Base-by-base conservation (phyloP, 1,284 basidiomycete genomes). In the Pholiota adiposa region DNA sequence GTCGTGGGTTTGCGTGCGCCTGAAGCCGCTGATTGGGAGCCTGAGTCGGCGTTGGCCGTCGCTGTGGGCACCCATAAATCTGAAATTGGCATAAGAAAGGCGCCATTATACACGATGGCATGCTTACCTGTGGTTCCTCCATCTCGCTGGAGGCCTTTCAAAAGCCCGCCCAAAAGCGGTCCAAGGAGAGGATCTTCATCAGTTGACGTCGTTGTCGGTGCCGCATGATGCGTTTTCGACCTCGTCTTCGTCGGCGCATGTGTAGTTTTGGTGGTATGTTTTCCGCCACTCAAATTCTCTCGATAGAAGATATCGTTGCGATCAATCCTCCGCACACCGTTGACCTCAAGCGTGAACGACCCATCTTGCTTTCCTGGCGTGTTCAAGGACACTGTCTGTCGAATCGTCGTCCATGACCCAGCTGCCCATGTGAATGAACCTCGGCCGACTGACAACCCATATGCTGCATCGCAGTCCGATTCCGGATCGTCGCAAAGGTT, bases 381-480 rank as follows among this genome's bases (percentile, higher is more conserved):
- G 67, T 93, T 93, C 58, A 93, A 79, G 44, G 72, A 70, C 23
- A 92, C 83, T 2, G 82, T 86, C 69, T 92, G 89, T 19, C 71
- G 65, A 16, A 92, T 75, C 40, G 75, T 80, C 46, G 90, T 92
- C 90, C 91, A 93, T 40, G 72, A 76, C 0, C 90, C 90, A 1
- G 75, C 67, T 1, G 79, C 73, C 75, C 85, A 94, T 2, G 65
- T 70, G 80, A 92, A 95, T 0, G 88, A 79, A 0, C 92, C 92
- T 11, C 93, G 83, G 5, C 87, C 90, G 61, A 95, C 77, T 2
- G 88, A 89, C 44, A 91, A 76, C 1, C 91, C 90, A 65, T 91
- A 92, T 1, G 72, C 73, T 0, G 80, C 68, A 60, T 88, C 81
- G 70, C 91, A 93, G 14, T 84, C 80, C 0, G 89, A 88, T 38